These are phyloP conservation scores for Yamadazyma sp. DNA, from an alignment of 805 yeast genomes.

Conservation along the genomic window DNA sequence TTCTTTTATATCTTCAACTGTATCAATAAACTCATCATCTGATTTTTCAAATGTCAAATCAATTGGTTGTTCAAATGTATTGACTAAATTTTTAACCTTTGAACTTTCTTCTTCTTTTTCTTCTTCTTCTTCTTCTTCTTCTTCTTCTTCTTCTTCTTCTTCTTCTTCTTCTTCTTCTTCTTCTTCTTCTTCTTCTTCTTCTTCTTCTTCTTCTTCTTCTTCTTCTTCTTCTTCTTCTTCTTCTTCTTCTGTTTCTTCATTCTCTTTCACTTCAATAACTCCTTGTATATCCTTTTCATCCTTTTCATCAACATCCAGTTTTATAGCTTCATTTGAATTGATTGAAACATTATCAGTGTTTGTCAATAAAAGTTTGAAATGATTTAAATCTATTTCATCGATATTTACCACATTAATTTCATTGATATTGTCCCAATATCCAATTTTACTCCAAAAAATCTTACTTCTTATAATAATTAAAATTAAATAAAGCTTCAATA, in stretches of 20 bases:
- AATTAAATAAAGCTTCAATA: slow-evolving; percentile 51
- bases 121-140: background rate
- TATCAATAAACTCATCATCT: slow-evolving; percentile 15
- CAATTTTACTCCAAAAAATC: slow-evolving; percentile 80
- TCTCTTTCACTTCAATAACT: background rate
- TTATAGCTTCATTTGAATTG: slow-evolving; percentile 10
- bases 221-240: slow-evolving; percentile 3
- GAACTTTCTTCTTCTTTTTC: background rate
- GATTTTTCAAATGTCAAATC: slow-evolving; percentile 1
- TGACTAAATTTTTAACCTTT: slow-evolving; percentile 4
- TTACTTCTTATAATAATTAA: slow-evolving; percentile 58
- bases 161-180: background rate
- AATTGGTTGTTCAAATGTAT: slow-evolving; percentile 3
- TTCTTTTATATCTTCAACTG: slow-evolving; percentile 10
- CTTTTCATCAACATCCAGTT: slow-evolving; percentile 1
- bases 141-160: background rate
- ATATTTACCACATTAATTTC: slow-evolving; percentile 27
- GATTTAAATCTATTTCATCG: slow-evolving; percentile 21
- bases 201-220: background rate
- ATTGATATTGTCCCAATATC: slow-evolving; percentile 63
- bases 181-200: background rate
- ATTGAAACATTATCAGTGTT: slow-evolving; percentile 5
- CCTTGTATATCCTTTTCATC: slow-evolving; percentile 1
- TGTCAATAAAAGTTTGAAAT: slow-evolving; percentile 17
- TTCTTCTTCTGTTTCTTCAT: background rate